Evolutionary conservation across 2,329 filamentous ascomycete genomes (phyloP).

Genomic region (Zymoseptoria tritici): DNA sequence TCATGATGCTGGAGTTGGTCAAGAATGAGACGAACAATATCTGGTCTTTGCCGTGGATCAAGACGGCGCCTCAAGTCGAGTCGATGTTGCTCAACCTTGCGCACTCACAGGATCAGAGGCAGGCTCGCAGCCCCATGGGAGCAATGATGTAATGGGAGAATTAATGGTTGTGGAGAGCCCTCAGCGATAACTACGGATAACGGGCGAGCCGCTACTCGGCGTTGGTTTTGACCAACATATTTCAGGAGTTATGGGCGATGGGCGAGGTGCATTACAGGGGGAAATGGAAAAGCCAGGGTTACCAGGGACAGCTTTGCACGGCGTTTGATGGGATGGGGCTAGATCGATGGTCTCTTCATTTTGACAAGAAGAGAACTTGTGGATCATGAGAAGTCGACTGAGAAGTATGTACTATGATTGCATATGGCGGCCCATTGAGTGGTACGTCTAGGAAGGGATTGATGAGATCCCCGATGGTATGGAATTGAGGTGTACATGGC

Average conservation of each 20-base stretch:
- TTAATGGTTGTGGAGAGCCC: neutral
- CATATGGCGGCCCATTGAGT: constrained; percentile 3
- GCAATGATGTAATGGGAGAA: constrained; percentile 1
- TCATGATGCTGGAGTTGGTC: constrained; percentile 78
- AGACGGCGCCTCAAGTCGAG: constrained; percentile 73
- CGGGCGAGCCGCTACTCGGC: neutral
- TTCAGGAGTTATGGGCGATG: neutral
- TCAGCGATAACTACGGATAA: neutral
- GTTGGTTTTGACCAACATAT: neutral
- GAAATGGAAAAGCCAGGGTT: neutral
- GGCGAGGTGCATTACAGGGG: neutral
- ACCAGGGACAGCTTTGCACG: neutral
- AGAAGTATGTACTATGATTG: constrained; percentile 6
- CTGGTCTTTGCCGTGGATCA: constrained; percentile 88
- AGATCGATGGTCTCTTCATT: constrained; percentile 11
- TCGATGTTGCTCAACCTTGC: constrained; percentile 28
- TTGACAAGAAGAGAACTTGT: constrained; percentile 15
- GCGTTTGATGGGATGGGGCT: neutral
- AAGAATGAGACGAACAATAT: constrained; percentile 89
- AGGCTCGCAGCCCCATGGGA: constrained; percentile 8
- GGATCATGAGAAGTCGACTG: neutral
- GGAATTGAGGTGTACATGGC: neutral
- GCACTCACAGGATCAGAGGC: constrained; percentile 19
- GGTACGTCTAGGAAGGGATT: neutral
- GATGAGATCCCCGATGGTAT: neutral